Conservation (phyloP, 2,329 filamentous ascomycete genomes). For the Chrysosporium keratinophilum region DNA sequence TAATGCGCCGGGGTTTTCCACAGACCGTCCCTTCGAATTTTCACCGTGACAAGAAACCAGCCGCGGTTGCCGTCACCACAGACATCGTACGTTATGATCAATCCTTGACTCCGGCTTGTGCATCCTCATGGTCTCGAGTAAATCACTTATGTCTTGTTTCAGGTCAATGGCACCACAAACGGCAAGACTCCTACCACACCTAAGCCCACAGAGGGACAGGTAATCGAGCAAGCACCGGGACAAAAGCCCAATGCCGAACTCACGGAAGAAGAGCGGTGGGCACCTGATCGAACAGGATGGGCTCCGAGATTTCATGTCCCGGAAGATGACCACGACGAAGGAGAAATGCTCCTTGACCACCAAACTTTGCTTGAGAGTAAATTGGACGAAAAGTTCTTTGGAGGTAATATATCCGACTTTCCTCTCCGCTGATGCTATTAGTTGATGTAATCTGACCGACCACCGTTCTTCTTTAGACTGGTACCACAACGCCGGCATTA, state of each 20-base stretch:
- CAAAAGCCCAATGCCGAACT: slow-evolving; percentile 41
- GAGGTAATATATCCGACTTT: slow-evolving; percentile 45
- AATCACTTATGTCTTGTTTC: background rate
- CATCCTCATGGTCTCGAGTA: background rate
- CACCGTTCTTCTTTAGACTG: slow-evolving; percentile 54
- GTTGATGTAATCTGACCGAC: slow-evolving; percentile 5
- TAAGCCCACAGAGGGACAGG: slow-evolving; percentile 40
- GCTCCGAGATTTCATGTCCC: slow-evolving; percentile 64
- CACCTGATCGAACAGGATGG: slow-evolving; percentile 65
- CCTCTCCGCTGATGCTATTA: background rate
- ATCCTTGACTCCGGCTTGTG: background rate
- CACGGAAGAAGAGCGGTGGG: slow-evolving; percentile 47
- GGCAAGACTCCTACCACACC: slow-evolving; percentile 50
- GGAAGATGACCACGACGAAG: slow-evolving; percentile 43
- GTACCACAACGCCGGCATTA: slow-evolving; percentile 95
- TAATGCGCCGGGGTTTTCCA: background rate
- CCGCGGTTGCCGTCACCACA: slow-evolving; percentile 51
- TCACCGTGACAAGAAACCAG: slow-evolving; percentile 40
- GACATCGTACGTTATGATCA: slow-evolving; percentile 49
- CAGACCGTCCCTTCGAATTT: slow-evolving; percentile 38
- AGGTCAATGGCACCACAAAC: slow-evolving; percentile 61
- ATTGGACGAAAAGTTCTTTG: slow-evolving; percentile 81
- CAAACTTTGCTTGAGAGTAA: slow-evolving; percentile 75
- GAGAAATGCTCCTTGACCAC: slow-evolving; percentile 69
- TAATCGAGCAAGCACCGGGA: slow-evolving; percentile 42